A percentile compares a stretch with the other conserved stretches of the same genome.
Conservation (phyloP, 1,284 basidiomycete species). For the Apiotrichum gracile region DNA sequence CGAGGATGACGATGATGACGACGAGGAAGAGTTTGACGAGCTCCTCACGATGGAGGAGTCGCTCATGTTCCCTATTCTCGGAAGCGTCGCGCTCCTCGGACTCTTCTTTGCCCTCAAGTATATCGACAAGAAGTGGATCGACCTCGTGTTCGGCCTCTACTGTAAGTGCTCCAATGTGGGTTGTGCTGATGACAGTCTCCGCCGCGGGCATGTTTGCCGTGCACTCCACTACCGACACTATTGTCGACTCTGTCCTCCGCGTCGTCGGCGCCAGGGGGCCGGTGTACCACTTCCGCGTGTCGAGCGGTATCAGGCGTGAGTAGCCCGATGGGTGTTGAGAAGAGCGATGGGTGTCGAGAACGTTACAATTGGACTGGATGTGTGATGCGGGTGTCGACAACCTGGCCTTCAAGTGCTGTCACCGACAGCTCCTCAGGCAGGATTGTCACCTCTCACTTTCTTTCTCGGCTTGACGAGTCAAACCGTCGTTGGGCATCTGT, state of each 20-base stretch:
- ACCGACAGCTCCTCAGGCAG: no score
- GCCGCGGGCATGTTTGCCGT: slow-evolving; percentile 41
- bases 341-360: no score
- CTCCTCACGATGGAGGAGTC: slow-evolving; percentile 39
- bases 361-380: no score
- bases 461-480: no score
- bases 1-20: slow-evolving; percentile 23
- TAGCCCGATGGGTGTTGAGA: slow-evolving; percentile 4
- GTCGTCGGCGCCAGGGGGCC: slow-evolving; percentile 17
- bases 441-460: no score
- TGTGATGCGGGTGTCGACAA: no score
- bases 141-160: slow-evolving; percentile 57
- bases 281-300: slow-evolving; percentile 41
- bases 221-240: slow-evolving; percentile 38
- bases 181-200: slow-evolving; percentile 22
- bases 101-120: slow-evolving; percentile 52
- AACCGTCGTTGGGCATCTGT: no score
- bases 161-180: slow-evolving; percentile 48
- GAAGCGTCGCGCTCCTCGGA: slow-evolving; percentile 35
- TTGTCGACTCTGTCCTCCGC: slow-evolving; percentile 24
- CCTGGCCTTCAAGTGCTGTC: no score
- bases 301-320: slow-evolving; percentile 39
- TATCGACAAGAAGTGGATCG: slow-evolving; percentile 71
- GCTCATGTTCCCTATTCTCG: slow-evolving; percentile 42
- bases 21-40: slow-evolving; percentile 38